Percentiles rank a stretch among this genome's conserved stretches.
phyloP scores from a whole-genome alignment of 2,329 filamentous ascomycete genomes.

The Emergomyces pasteurianus region DNA sequence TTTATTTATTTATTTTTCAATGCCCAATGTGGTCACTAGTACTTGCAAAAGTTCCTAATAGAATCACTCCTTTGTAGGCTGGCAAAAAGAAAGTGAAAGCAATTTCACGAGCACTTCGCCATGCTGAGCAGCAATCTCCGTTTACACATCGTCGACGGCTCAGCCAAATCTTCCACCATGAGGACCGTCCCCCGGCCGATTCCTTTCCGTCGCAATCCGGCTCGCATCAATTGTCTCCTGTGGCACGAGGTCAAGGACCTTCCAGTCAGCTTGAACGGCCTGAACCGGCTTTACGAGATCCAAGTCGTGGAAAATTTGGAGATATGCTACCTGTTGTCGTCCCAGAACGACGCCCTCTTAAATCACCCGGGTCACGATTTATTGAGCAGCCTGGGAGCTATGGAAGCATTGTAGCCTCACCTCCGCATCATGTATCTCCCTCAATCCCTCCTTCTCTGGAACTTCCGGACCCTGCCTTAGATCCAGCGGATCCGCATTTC shows the following conservation, averaged over 20 bases:
- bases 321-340: constrained; percentile 27
- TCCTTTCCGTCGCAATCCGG: too few species aligned
- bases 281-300: neutral
- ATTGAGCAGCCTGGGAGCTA: constrained; percentile 39
- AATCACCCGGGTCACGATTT: constrained; percentile 23
- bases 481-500: constrained; percentile 24
- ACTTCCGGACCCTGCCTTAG: constrained; percentile 51
- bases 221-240: constrained; percentile 4
- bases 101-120: constrained; percentile 58
- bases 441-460: constrained; percentile 41
- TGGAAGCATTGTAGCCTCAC: constrained; percentile 52
- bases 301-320: constrained; percentile 3
- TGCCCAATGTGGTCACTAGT: neutral
- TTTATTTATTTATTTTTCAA: constrained; percentile 10
- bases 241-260: neutral
- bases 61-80: constrained; percentile 26
- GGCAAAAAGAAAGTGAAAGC: constrained; percentile 92
- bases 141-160: constrained; percentile 34
- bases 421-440: constrained; percentile 25
- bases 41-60: constrained; percentile 9
- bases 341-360: constrained; percentile 26
- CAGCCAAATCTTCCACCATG: constrained; percentile 10
- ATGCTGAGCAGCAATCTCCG: constrained; percentile 44
- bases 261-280: constrained; percentile 10
- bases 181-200: constrained; percentile 5